Evolutionary conservation across 345 rosid genomes (phyloP).

Genomic region (Populus alba): DNA sequence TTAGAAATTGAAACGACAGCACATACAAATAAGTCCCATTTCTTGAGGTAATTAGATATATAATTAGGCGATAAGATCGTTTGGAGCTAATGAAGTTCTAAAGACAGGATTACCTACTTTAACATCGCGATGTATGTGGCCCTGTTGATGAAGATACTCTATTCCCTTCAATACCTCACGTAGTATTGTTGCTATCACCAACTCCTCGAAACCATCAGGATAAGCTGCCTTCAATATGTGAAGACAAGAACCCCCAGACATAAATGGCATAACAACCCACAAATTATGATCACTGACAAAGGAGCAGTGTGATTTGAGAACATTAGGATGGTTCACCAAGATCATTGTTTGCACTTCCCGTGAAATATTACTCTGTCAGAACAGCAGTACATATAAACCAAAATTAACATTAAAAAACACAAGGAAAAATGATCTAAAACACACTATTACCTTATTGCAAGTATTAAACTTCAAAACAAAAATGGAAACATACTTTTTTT

Average conservation of each 20-base stretch:
- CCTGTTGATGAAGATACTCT: constrained; percentile 98
- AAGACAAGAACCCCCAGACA: constrained; percentile 98
- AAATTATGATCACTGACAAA: constrained; percentile 85
- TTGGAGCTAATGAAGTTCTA: too few relatives aligned
- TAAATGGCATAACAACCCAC: constrained; percentile 98
- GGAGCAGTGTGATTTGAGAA: constrained; percentile 89
- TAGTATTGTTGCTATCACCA: constrained; percentile 75
- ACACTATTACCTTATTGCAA: too few relatives aligned
- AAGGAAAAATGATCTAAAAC: background rate
- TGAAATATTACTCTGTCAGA: constrained; percentile 59
- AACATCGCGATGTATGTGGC: constrained; percentile 96
- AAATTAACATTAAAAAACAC: background rate
- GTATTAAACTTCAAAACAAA: too few relatives aligned
- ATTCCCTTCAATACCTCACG: constrained; percentile 87
- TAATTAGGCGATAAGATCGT: background rate
- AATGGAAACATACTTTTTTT: too few relatives aligned
- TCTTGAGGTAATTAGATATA: too few relatives aligned
- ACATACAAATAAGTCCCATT: background rate
- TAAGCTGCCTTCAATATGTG: constrained; percentile 93
- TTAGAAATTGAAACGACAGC: background rate
- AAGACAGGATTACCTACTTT: constrained; percentile 50
- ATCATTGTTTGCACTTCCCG: constrained; percentile 98
- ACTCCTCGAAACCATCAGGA: constrained; percentile 96
- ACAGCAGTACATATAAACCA: background rate
- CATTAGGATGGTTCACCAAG: constrained; percentile 88